Evolutionary conservation across 129 eudicot genomes (phyloP).

Genomic region (Artemisia annua): DNA sequence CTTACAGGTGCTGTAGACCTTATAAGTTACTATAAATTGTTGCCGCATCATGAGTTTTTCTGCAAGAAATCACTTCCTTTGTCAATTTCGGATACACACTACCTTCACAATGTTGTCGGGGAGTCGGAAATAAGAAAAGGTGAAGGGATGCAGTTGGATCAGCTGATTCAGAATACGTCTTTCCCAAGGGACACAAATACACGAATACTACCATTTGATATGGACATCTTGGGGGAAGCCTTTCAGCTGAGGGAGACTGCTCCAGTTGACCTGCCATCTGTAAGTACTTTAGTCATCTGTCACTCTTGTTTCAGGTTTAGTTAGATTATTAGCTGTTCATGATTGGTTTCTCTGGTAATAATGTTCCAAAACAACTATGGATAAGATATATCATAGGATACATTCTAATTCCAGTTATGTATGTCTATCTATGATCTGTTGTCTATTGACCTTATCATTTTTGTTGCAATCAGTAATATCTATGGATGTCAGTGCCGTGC

Average conservation of each 20-base stretch:
- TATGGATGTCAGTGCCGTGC: background rate
- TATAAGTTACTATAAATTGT: conserved; percentile 53
- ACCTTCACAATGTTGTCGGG: conserved; percentile 61
- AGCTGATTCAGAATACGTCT: conserved; percentile 45
- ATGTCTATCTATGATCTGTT: background rate
- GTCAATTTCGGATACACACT: conserved; percentile 62
- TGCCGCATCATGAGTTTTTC: conserved; percentile 64
- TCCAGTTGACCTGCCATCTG: conserved; percentile 51
- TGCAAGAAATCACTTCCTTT: conserved; percentile 63
- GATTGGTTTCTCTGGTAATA: too few relatives aligned
- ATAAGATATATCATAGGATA: background rate
- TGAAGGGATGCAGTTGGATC: conserved; percentile 75
- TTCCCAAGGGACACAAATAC: conserved; percentile 24
- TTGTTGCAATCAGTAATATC: background rate
- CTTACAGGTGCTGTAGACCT: conserved; percentile 75
- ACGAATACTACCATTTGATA: conserved; percentile 54
- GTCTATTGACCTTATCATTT: background rate
- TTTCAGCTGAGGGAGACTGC: conserved; percentile 60
- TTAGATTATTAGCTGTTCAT: background rate
- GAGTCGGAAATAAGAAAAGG: conserved; percentile 66
- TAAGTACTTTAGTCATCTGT: conserved; percentile 26
- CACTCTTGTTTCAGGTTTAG: background rate
- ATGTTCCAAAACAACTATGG: too few relatives aligned
- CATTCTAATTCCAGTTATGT: background rate
- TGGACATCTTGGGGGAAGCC: conserved; percentile 56